These are phyloP conservation scores for Fusarium virguliforme DNA, from an alignment of 2,329 filamentous ascomycete genomes.

Conservation along the genomic window DNA sequence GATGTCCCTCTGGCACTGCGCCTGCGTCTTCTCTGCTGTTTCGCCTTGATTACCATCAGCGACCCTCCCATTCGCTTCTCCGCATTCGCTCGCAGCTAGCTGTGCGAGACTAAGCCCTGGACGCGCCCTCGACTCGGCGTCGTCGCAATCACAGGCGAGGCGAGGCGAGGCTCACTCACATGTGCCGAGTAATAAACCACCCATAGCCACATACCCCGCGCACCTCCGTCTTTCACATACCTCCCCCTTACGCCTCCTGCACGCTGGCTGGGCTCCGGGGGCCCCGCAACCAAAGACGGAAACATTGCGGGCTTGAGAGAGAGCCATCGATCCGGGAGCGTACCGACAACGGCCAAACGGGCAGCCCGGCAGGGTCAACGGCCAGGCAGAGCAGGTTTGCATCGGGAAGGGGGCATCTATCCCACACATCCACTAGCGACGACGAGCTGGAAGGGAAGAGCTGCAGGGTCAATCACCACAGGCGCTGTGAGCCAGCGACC, in stretches of 20 bases:
- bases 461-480: conserved; percentile 14
- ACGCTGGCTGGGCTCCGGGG: conserved; percentile 33
- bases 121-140: conserved; percentile 34
- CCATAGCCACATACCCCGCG: conserved; percentile 38
- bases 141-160: conserved; percentile 31
- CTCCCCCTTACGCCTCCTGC: conserved; percentile 18
- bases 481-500: not conserved
- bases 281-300: conserved; percentile 38
- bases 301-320: conserved; percentile 40
- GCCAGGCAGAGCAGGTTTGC: not conserved
- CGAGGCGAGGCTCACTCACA: conserved; percentile 30
- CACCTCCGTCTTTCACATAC: conserved; percentile 22
- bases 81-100: conserved; percentile 17
- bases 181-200: conserved; percentile 34
- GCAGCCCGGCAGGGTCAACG: conserved; percentile 3
- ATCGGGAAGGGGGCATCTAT: not conserved
- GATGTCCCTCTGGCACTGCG: not conserved
- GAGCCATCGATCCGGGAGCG: conserved; percentile 18
- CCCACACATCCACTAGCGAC: conserved; percentile 5
- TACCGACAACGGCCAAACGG: conserved; percentile 15
- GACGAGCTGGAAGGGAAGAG: conserved; percentile 13
- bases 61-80: conserved; percentile 31
- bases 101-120: conserved; percentile 15
- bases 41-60: conserved; percentile 19
- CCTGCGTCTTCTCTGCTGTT: not conserved